Conservation (phyloP, 805 yeast species). For the Groenewaldozyma salmanticensis region DNA sequence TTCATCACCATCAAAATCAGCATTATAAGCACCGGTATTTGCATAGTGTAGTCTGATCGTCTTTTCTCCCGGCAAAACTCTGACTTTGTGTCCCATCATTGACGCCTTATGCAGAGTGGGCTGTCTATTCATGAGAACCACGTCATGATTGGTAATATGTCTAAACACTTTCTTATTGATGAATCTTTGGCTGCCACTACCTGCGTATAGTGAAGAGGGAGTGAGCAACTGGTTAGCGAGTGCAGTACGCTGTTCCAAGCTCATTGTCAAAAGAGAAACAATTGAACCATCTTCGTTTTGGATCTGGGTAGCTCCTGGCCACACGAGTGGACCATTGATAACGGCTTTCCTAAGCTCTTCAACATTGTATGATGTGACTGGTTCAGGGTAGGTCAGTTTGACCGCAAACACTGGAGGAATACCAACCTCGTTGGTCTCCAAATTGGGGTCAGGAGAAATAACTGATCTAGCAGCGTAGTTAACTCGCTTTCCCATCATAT, state of each 20-base stretch:
- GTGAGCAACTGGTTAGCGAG: constrained; percentile 90
- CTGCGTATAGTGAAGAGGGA: constrained; percentile 38
- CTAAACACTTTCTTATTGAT: constrained; percentile 88
- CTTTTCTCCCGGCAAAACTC: constrained; percentile 95
- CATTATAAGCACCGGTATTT: constrained; percentile 97
- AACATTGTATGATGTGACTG: constrained; percentile 87
- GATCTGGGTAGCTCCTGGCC: constrained; percentile 98
- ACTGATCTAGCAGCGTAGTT: constrained; percentile 98
- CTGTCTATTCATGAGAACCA: constrained; percentile 97
- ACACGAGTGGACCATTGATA: constrained; percentile 90
- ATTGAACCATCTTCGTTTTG: constrained; percentile 92
- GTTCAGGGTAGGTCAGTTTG: constrained; percentile 95
- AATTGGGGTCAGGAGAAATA: constrained; percentile 96
- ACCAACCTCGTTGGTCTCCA: constrained; percentile 97
- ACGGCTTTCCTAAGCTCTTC: constrained; percentile 90
- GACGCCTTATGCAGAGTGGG: constrained; percentile 99
- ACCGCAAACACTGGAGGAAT: constrained; percentile 98
- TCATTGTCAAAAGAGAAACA: constrained; percentile 78
- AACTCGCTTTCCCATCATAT: constrained; percentile 99
- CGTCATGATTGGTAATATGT: constrained; percentile 90
- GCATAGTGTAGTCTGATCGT: constrained; percentile 96
- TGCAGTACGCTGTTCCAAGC: constrained; percentile 87
- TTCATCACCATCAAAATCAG: constrained; percentile 99
- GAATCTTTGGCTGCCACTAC: constrained; percentile 42
- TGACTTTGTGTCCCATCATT: constrained; percentile 98